Percentiles rank a stretch among this genome's conserved stretches.
These are phyloP conservation scores for Phyllosticta capitalensis DNA, from an alignment of 2,329 filamentous ascomycete genomes.

Conservation along the genomic window DNA sequence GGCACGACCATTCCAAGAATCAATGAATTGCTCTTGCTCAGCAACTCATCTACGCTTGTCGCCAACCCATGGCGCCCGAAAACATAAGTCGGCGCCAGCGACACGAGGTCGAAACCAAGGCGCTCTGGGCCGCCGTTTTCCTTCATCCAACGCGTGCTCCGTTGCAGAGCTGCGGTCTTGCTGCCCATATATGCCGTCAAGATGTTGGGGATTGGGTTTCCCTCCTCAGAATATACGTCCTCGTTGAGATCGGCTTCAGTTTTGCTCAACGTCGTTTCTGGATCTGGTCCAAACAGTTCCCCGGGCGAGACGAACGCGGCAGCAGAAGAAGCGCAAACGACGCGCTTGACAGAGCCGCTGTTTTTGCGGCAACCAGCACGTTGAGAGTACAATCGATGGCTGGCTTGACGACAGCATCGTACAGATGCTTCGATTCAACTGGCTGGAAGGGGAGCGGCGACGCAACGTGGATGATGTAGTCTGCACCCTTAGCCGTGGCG, in stretches of 20 bases:
- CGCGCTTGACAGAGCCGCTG: slow-evolving; percentile 5
- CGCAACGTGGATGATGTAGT: slow-evolving; percentile 13
- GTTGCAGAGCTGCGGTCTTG: slow-evolving; percentile 3
- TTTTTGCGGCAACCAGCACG: slow-evolving; percentile 6
- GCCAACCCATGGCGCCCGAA: neutral
- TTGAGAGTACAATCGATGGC: slow-evolving; percentile 11
- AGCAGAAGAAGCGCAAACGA: slow-evolving; percentile 10
- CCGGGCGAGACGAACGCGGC: slow-evolving; percentile 2
- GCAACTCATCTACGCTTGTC: neutral
- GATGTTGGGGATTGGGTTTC: neutral
- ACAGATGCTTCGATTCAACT: neutral
- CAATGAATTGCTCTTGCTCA: neutral
- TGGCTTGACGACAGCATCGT: slow-evolving; percentile 1
- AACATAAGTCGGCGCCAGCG: neutral
- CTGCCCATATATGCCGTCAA: neutral
- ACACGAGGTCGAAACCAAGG: neutral
- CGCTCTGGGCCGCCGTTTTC: neutral
- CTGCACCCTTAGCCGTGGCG: slow-evolving; percentile 22
- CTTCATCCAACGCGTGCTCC: neutral
- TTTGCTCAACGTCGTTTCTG: neutral
- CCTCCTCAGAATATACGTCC: neutral
- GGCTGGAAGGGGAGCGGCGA: slow-evolving; percentile 10
- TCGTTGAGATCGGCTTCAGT: neutral
- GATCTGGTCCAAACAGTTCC: neutral
- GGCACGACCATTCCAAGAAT: neutral